Evolutionary conservation across 1,139 yeast genomes (phyloP), one percentile per base, ranked within the genome.

Genomic region (Chernovozyma sophiae-reginae): DNA sequence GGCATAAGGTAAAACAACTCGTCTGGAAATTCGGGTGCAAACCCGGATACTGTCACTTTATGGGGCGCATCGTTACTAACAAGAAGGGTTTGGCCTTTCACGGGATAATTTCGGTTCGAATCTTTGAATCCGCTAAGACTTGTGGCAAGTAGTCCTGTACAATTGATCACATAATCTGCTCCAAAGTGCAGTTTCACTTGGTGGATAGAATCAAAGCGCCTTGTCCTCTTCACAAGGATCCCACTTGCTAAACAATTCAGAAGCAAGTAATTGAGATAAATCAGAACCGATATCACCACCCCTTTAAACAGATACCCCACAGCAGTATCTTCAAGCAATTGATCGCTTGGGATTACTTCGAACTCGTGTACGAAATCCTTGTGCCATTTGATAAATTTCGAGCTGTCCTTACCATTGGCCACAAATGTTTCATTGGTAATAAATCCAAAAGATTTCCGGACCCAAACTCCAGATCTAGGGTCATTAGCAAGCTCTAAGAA

Each of bases 1-100:
- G 81, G 80, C 67, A 74, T 67, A 13, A 71, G 52, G 44, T 75
- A 75, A 22, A 74, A 52, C 43, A 53, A 43, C 43, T 74, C 79
- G 33, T 62, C 45, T 1, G 60, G 58, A 22, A 47, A 46, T 1
- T 54, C 60, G 4, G 68, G 60, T 2, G 20, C 30, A 33, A 58
- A 56, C 5, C 62, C 60, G 5, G 59, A 53, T 8, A 69, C 67
- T 13, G 55, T 48, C 20, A 54, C 39, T 16, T 61, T 53, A 36
- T 55, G 53, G 34, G 48, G 40, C 10, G 64, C 48, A 32, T 49
- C 55, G 45, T 72, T 71, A 36, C 68, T 65, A 7, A 72, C 65
- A 12, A 62, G 55, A 14, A 71, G 47, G 36, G 55, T 62, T 46
- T 70, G 70, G 35, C 78, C 64, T 44, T 64, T 43, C 33, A 72